Conservation (phyloP, 768 basidiomycete genomes). For the Rhodotorula graminis region DNA sequence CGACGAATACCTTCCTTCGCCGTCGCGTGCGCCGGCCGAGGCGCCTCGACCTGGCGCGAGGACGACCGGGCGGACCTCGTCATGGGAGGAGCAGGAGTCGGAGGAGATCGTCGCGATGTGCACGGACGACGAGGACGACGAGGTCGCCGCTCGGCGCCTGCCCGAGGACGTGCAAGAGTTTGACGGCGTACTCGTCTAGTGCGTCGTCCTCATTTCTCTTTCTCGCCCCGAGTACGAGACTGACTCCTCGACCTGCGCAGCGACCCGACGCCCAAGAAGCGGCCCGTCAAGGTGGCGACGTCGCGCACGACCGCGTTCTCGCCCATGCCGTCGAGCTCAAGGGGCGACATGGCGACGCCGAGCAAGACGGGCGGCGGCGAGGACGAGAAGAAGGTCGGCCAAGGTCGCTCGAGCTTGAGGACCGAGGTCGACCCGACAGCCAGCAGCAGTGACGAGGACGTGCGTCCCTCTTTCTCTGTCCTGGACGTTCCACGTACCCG, state of each 20-base stretch:
- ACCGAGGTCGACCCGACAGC: slow-evolving; percentile 25
- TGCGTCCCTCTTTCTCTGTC: too few species aligned
- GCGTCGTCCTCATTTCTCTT: background rate
- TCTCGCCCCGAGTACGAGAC: too few species aligned
- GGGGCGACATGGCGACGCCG: background rate
- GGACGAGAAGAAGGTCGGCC: background rate
- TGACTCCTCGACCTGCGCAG: background rate
- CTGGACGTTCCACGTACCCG: too few species aligned
- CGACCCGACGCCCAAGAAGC: slow-evolving; percentile 32
- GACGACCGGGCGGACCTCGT: fast-evolving
- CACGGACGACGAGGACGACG: slow-evolving; percentile 15
- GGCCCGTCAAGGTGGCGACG: slow-evolving; percentile 7
- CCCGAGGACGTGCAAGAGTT: slow-evolving; percentile 1
- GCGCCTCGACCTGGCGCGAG: background rate
- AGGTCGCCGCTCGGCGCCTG: background rate
- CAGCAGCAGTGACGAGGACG: slow-evolving; percentile 20
- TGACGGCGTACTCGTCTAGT: slow-evolving; percentile 33
- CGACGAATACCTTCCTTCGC: background rate
- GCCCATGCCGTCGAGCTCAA: background rate
- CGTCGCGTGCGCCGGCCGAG: background rate
- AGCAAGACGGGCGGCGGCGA: too few species aligned
- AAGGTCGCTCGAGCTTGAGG: background rate
- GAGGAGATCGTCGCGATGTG: slow-evolving; percentile 1
- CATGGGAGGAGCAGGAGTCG: background rate
- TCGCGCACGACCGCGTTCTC: background rate